Percentiles rank a stretch among this genome's conserved stretches.
Conservation (phyloP, 768 basidiomycete species). For the Auricularia sp. region DNA sequence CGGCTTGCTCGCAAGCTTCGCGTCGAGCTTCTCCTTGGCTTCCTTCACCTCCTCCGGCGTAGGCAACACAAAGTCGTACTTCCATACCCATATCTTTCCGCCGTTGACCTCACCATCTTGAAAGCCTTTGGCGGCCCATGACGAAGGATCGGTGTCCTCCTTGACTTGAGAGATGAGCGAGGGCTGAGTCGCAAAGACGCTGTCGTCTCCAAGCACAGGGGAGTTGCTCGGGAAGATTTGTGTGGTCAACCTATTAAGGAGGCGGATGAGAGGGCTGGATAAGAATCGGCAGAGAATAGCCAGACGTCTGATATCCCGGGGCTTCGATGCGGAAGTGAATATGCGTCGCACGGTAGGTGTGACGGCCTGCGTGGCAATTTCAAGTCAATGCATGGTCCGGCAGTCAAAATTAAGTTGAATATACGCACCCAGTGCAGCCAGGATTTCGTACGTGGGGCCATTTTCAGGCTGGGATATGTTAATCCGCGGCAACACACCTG, state of each 20-base stretch:
- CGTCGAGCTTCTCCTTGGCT: slow-evolving; percentile 9
- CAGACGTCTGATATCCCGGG: slow-evolving; percentile 23
- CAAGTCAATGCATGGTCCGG: no score
- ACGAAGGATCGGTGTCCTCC: slow-evolving; percentile 17
- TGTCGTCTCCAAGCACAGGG: slow-evolving; percentile 28
- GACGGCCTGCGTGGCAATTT: slow-evolving; percentile 13
- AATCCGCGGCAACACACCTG: neutral
- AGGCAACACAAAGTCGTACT: slow-evolving; percentile 22
- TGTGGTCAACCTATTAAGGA: slow-evolving; percentile 16
- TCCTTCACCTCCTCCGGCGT: slow-evolving; percentile 19
- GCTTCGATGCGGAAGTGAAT: slow-evolving; percentile 24
- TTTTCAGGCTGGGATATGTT: slow-evolving; percentile 15
- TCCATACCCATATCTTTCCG: slow-evolving; percentile 24
- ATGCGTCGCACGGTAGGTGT: slow-evolving; percentile 25
- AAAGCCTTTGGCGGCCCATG: slow-evolving; percentile 22
- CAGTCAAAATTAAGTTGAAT: neutral
- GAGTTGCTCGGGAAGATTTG: slow-evolving; percentile 25
- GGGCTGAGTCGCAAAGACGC: slow-evolving; percentile 26
- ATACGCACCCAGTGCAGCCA: slow-evolving; percentile 14
- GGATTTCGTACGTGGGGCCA: slow-evolving; percentile 20
- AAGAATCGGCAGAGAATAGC: no score
- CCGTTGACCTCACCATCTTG: slow-evolving; percentile 19
- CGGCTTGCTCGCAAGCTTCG: neutral
- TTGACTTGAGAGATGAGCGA: slow-evolving; percentile 21
- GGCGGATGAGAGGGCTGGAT: no score